Conservation (phyloP, 2,329 filamentous ascomycete species). For the Hawksworthiomyces lignivorus region DNA sequence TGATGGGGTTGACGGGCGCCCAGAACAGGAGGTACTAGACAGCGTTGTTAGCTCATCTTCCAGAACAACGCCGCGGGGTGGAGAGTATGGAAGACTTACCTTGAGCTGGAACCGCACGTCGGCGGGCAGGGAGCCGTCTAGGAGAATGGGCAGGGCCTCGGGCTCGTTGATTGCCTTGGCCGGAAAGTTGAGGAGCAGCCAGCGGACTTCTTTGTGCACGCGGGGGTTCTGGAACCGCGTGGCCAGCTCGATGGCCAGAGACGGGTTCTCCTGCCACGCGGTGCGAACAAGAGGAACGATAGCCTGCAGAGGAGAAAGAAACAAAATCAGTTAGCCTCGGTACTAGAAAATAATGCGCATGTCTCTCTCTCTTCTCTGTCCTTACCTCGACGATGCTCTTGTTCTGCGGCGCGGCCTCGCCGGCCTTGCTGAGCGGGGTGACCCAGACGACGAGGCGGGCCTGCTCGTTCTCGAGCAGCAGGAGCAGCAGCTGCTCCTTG, state of each 20-base stretch:
- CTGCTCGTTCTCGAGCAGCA: conserved; percentile 79
- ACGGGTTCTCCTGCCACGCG: conserved; percentile 80
- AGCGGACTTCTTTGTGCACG: conserved; percentile 68
- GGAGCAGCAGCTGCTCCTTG: conserved; percentile 76
- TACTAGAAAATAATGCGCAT: not conserved
- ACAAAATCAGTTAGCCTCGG: not conserved
- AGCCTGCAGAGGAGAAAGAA: conserved; percentile 31
- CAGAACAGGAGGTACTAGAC: conserved; percentile 83
- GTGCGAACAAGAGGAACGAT: conserved; percentile 62
- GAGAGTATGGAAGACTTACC: conserved; percentile 35
- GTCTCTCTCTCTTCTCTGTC: not conserved
- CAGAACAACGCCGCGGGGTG: no score
- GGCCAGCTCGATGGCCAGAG: conserved; percentile 78
- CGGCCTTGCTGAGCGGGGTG: conserved; percentile 62
- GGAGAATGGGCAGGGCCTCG: conserved; percentile 72
- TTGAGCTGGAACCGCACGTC: conserved; percentile 83
- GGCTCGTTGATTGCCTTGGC: conserved; percentile 75
- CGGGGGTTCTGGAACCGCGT: conserved; percentile 70
- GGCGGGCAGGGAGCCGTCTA: conserved; percentile 66
- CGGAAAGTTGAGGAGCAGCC: conserved; percentile 72
- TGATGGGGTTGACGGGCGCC: conserved; percentile 86
- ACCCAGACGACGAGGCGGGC: conserved; percentile 83
- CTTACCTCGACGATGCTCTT: conserved; percentile 32
- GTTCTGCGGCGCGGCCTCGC: conserved; percentile 25
- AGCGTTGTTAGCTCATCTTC: no score